Evolutionary conservation across 2,329 filamentous ascomycete genomes (phyloP).

Genomic region (Xylariaceae sp.): DNA sequence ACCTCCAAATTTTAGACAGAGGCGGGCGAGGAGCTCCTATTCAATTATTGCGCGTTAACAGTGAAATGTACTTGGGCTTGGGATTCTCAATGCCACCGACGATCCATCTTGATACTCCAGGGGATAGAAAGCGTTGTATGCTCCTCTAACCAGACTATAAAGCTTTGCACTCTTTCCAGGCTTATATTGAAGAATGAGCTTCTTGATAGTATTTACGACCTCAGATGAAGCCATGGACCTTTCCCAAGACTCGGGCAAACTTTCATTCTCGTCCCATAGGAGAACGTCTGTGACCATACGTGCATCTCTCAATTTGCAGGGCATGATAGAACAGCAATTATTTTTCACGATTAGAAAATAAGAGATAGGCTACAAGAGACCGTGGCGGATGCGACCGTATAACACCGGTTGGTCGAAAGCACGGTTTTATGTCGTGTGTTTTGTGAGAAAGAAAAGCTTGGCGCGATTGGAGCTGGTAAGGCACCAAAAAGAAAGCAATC

Average conservation of each 20-base stretch:
- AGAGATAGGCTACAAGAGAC: too few relatives aligned
- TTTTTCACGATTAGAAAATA: too few relatives aligned
- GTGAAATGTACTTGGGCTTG: constrained; percentile 27
- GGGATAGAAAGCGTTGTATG: constrained; percentile 32
- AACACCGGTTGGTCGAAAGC: too few relatives aligned
- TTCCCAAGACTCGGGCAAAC: constrained; percentile 25
- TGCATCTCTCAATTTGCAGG: constrained; percentile 22
- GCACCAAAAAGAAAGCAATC: too few relatives aligned
- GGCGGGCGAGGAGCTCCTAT: too few relatives aligned
- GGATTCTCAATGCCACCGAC: constrained; percentile 31
- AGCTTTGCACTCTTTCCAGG: constrained; percentile 22
- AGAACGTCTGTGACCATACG: constrained; percentile 27
- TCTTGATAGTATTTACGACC: constrained; percentile 19
- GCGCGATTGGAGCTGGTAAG: too few relatives aligned
- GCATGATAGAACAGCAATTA: too few relatives aligned
- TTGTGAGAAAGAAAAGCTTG: too few relatives aligned
- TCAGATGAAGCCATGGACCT: constrained; percentile 19
- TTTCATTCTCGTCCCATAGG: constrained; percentile 28
- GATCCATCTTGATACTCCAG: constrained; percentile 33
- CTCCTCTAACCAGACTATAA: constrained; percentile 27
- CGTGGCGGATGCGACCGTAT: too few relatives aligned
- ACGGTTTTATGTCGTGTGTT: too few relatives aligned
- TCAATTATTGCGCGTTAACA: too few relatives aligned
- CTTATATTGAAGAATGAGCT: constrained; percentile 26
- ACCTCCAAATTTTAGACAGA: too few relatives aligned